Percentiles rank a stretch among this genome's conserved stretches.
phyloP scores from a whole-genome alignment of 768 basidiomycete species.

The Suillus hirtellus region DNA sequence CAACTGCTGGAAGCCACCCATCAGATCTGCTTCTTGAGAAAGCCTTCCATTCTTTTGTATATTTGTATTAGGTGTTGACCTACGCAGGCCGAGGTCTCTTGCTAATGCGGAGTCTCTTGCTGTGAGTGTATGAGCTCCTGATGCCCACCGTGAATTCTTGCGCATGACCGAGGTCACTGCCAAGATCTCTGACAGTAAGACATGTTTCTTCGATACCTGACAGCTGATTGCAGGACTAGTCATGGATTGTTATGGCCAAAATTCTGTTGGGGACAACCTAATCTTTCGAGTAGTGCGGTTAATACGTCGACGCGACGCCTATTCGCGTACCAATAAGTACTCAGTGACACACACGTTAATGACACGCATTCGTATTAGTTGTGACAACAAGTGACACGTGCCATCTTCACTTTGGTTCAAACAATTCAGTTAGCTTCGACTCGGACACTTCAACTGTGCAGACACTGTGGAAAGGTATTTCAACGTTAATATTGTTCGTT shows the following conservation, averaged over 20 bases:
- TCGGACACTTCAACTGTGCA: too few relatives aligned
- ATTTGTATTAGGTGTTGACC: constrained; percentile 50
- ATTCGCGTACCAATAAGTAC: neutral
- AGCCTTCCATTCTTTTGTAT: constrained; percentile 47
- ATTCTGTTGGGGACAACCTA: neutral
- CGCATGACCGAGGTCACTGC: constrained; percentile 94
- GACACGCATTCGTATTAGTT: neutral
- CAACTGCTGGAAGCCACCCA: constrained; percentile 87
- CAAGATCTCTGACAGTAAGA: constrained; percentile 87
- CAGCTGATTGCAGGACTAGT: neutral
- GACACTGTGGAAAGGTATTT: neutral
- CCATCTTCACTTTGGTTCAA: neutral
- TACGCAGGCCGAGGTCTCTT: constrained; percentile 71
- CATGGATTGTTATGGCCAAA: neutral
- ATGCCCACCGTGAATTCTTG: constrained; percentile 96
- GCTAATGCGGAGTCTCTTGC: constrained; percentile 69
- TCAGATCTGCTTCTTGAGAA: constrained; percentile 78
- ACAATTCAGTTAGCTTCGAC: too few relatives aligned
- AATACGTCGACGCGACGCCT: neutral
- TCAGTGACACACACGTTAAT: neutral
- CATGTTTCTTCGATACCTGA: constrained; percentile 64
- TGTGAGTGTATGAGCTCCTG: constrained; percentile 61
- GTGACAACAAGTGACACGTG: neutral
- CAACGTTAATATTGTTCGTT: neutral
- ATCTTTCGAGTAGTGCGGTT: neutral